A percentile compares a stretch with the other conserved stretches of the same genome.
Evolutionary conservation across 139 green algal species (phyloP).

Genomic region (Yamagishiella unicocca): DNA sequence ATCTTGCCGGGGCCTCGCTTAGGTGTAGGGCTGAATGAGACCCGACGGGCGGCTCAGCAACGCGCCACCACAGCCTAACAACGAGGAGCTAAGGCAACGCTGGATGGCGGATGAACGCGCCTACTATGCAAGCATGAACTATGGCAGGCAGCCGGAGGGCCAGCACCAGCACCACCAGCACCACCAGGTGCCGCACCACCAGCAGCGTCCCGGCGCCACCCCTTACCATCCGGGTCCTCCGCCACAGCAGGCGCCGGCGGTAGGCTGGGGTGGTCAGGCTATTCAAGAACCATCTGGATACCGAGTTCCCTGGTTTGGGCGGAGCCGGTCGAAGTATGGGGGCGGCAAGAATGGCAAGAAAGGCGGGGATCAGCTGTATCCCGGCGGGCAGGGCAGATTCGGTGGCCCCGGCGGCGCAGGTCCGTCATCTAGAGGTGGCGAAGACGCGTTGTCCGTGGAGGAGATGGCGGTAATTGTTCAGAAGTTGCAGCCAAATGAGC

Average conservation of each 20-base stretch:
- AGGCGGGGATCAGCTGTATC: not conserved
- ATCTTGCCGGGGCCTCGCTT: not conserved
- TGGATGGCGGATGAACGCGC: constrained; percentile 33
- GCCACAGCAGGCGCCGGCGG: not conserved
- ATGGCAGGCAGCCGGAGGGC: not conserved
- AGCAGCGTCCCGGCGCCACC: not conserved
- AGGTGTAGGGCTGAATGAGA: constrained; percentile 22
- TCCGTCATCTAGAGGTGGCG: not conserved
- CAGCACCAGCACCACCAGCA: constrained; percentile 3
- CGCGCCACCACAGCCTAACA: constrained; percentile 8
- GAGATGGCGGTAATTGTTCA: constrained; percentile 60
- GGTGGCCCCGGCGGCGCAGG: not conserved
- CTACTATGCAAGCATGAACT: constrained; percentile 10
- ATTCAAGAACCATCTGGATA: constrained; percentile 71
- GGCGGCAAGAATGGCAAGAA: constrained; percentile 18
- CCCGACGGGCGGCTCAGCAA: constrained; percentile 6
- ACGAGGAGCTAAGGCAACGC: not conserved
- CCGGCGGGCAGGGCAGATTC: not conserved
- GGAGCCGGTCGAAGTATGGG: constrained; percentile 51
- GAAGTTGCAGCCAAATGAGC: constrained; percentile 53
- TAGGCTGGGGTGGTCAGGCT: constrained; percentile 80
- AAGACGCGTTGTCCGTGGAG: constrained; percentile 63
- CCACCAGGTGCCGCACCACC: not conserved
- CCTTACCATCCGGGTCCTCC: not conserved
- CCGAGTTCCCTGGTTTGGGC: constrained; percentile 78